These are phyloP conservation scores for Colletotrichum sp. DNA, from an alignment of 2,329 filamentous ascomycete genomes.

Conservation along the genomic window DNA sequence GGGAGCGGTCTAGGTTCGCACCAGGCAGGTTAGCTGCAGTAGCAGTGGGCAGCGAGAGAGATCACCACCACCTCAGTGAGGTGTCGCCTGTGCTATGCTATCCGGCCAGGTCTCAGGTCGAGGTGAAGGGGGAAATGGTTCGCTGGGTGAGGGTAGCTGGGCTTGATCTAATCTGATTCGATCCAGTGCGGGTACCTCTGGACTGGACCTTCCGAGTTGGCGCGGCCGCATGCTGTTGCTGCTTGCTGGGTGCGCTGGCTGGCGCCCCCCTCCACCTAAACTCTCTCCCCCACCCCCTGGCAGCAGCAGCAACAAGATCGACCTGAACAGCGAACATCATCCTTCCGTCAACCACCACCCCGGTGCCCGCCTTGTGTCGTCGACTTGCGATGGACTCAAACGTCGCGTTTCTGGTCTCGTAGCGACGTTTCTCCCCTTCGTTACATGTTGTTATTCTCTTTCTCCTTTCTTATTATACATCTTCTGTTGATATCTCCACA, in stretches of 20 bases:
- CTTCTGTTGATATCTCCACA: neutral
- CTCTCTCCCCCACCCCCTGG: neutral
- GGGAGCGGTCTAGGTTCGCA: neutral
- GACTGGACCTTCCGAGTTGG: neutral
- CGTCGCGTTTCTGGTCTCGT: neutral
- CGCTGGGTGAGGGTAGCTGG: neutral
- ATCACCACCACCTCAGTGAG: neutral
- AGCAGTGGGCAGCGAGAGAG: neutral
- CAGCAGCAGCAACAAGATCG: neutral
- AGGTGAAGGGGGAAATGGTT: neutral
- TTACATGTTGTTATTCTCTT: neutral
- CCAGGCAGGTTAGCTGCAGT: neutral
- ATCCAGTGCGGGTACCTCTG: neutral
- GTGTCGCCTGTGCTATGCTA: neutral
- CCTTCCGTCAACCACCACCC: neutral
- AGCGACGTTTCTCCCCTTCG: neutral
- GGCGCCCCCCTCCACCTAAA: neutral
- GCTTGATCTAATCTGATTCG: constrained; percentile 2
- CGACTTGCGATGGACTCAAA: constrained; percentile 5
- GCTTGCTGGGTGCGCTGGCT: neutral
- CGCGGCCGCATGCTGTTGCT: neutral
- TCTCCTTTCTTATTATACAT: neutral
- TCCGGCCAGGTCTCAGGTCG: neutral
- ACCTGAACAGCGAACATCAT: constrained; percentile 1
- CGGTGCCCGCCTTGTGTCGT: neutral